Evolutionary conservation across 2,329 filamentous ascomycete species (phyloP).

Genomic region (Phoma sp.): DNA sequence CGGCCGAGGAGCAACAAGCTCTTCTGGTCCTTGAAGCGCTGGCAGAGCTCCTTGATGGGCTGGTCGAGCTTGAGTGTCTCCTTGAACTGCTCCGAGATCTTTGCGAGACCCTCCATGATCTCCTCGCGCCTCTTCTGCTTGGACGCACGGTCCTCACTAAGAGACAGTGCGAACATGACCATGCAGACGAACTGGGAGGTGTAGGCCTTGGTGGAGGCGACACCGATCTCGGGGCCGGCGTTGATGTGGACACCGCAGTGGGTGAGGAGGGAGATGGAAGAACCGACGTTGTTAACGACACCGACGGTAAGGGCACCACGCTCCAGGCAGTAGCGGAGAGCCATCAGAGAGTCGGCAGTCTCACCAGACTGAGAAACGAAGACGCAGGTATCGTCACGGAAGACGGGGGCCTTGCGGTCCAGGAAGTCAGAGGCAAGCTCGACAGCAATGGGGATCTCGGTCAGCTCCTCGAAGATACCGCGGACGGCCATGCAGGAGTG

Average conservation of each 20-base stretch:
- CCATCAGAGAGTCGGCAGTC: slow-evolving; percentile 97
- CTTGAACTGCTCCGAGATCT: slow-evolving; percentile 90
- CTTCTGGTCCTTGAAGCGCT: slow-evolving; percentile 97
- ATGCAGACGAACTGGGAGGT: slow-evolving; percentile 99
- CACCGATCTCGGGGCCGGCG: slow-evolving; percentile 97
- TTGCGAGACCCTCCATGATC: slow-evolving; percentile 91
- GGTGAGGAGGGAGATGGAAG: slow-evolving; percentile 96
- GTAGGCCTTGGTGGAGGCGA: slow-evolving; percentile 98
- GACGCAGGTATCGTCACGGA: slow-evolving; percentile 98
- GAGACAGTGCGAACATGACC: slow-evolving; percentile 98
- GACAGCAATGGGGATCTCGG: slow-evolving; percentile 96
- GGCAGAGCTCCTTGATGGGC: slow-evolving; percentile 91
- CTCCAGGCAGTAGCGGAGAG: slow-evolving; percentile 96
- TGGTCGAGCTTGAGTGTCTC: slow-evolving; percentile 89
- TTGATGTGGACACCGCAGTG: slow-evolving; percentile 99
- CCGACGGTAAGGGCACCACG: slow-evolving; percentile 95
- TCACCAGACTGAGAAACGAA: slow-evolving; percentile 99
- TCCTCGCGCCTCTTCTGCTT: slow-evolving; percentile 91
- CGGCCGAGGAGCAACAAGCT: slow-evolving; percentile 90
- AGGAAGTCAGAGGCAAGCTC: slow-evolving; percentile 98
- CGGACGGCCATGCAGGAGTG: slow-evolving; percentile 99
- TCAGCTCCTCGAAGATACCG: slow-evolving; percentile 95
- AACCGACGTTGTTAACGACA: slow-evolving; percentile 98
- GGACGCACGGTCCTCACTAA: slow-evolving; percentile 94
- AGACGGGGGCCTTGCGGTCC: slow-evolving; percentile 93